Base-by-base conservation (phyloP, 2,329 filamentous ascomycete genomes). In the Talaromyces sp. region DNA sequence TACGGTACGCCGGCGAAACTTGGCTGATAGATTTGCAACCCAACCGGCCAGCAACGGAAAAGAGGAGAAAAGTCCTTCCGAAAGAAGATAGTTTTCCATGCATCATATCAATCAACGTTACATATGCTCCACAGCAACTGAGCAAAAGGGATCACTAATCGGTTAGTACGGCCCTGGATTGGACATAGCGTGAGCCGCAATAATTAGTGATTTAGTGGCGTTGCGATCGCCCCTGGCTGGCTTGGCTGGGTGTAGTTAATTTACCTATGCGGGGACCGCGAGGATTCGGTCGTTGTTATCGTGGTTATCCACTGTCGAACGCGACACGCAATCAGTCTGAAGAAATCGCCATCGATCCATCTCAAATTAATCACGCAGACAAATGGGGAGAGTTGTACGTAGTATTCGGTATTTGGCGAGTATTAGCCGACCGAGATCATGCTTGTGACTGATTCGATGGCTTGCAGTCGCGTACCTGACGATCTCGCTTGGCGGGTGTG, bases 291-390 rank as follows among this genome's bases (percentile, higher is more conserved):
- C 19, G 28, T 9, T 48, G n/a, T 48, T 35, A 48, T 48, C 45
- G n/a, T n/a, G 25, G 41, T 31, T 31, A 45, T 28, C 41, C 41
- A 21, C n/a, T n/a, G n/a, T n/a, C n/a, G n/a, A n/a, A n/a, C n/a
- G n/a, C n/a, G n/a, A n/a, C n/a, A 19, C 48, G 48, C 33, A 52
- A 37, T 37, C 48, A 37, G 48, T 22, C 48, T n/a, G 48, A 52
- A 17, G 48, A 52, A 36, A 37, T 52, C 48, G 19, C 33, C 35
- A 52, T 52, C 35, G 48, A 37, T 25, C 48, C 48, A 37, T 39
- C 48, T 52, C 48, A 17, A 37, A 25, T 52, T 17, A 28, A 17
- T 13, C 45, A 10, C 48, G 33, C 48, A n/a, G 22, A 39, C 11
- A 36, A 28, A 15, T 28, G 48, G 48, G 6, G 31, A 8, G 11